Evolutionary conservation across 1,284 basidiomycete genomes (phyloP).

Genomic region (Sporisorium scitamineum): DNA sequence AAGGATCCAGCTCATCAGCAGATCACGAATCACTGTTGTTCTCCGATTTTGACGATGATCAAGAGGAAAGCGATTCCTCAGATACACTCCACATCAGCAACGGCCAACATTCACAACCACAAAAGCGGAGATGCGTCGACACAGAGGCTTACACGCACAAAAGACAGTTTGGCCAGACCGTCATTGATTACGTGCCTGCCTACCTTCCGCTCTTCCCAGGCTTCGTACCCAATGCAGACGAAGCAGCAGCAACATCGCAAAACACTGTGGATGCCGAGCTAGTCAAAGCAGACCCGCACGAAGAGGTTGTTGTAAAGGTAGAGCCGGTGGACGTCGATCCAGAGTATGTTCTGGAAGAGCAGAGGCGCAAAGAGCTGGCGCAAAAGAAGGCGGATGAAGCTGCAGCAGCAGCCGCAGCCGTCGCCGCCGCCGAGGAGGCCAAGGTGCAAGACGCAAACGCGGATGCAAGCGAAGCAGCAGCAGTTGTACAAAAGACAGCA

Average conservation of each 20-base stretch:
- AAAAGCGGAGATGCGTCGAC: slow-evolving; percentile 17
- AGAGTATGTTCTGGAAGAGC: slow-evolving; percentile 41
- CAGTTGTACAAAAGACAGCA: slow-evolving; percentile 31
- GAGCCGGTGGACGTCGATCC: slow-evolving; percentile 39
- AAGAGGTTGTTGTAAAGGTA: background rate
- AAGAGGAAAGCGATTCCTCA: slow-evolving; percentile 7
- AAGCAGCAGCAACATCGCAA: background rate
- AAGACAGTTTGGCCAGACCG: slow-evolving; percentile 27
- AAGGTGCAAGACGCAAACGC: slow-evolving; percentile 16
- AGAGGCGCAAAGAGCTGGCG: slow-evolving; percentile 33
- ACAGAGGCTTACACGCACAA: background rate
- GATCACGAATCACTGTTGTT: slow-evolving; percentile 21
- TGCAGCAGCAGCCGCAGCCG: slow-evolving; percentile 31
- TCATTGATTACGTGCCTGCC: slow-evolving; percentile 46
- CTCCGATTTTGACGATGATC: slow-evolving; percentile 30
- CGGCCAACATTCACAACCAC: background rate
- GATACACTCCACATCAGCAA: slow-evolving; percentile 3
- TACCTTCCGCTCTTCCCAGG: slow-evolving; percentile 40
- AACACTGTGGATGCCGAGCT: background rate
- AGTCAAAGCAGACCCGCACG: background rate
- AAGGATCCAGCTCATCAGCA: slow-evolving; percentile 23
- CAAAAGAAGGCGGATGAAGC: slow-evolving; percentile 44
- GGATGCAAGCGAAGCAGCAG: slow-evolving; percentile 16
- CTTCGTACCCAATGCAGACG: background rate
- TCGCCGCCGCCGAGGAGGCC: slow-evolving; percentile 22